Evolutionary conservation across 2,329 filamentous ascomycete genomes (phyloP).

Genomic region (Claviceps capensis): DNA sequence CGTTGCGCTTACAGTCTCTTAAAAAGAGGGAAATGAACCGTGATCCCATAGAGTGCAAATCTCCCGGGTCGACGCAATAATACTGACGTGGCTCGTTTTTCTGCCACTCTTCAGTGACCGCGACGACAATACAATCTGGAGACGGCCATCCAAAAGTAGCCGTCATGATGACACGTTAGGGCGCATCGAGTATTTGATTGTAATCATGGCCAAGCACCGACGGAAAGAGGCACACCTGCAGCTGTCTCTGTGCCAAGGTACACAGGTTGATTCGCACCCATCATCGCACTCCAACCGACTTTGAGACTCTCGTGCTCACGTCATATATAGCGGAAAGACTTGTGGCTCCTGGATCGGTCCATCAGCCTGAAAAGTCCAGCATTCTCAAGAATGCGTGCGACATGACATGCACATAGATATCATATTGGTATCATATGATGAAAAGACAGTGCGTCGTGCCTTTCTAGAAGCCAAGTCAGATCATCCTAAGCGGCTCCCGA

Average conservation of each 20-base stretch:
- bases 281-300: not conserved
- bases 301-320: not conserved
- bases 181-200: not conserved
- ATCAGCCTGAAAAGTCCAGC: not conserved
- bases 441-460: too few relatives aligned
- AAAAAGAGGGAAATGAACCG: not conserved
- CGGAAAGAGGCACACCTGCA: too few relatives aligned
- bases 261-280: too few relatives aligned
- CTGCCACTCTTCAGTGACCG: not conserved
- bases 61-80: not conserved
- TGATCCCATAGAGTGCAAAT: not conserved
- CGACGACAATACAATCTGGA: not conserved
- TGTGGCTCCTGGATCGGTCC: not conserved
- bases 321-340: not conserved
- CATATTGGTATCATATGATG: too few relatives aligned
- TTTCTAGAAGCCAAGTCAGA: too few relatives aligned
- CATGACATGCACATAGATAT: not conserved
- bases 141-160: too few relatives aligned
- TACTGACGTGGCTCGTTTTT: not conserved
- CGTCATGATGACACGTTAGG: too few relatives aligned
- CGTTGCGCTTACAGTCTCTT: too few relatives aligned
- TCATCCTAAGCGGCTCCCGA: too few relatives aligned
- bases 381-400: not conserved
- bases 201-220: not conserved
- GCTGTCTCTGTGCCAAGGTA: too few relatives aligned